A percentile compares a stretch with the other conserved stretches of the same genome.
Evolutionary conservation across 192 early-diverging fungal species (phyloP).

Genomic region (Piromyces finnis): DNA sequence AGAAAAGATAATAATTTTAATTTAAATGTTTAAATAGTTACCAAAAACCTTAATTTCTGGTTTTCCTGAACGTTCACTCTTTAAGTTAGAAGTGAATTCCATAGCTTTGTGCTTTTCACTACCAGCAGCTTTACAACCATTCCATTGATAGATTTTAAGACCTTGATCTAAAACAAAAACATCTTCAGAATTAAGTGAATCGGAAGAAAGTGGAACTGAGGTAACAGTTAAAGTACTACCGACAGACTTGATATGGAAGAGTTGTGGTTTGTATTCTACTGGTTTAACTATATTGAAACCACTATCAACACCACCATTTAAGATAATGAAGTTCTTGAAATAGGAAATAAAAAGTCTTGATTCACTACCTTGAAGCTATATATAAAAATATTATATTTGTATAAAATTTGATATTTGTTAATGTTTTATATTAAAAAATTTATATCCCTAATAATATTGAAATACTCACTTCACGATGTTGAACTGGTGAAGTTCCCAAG

Average conservation of each 20-base stretch:
- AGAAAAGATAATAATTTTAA: too few relatives aligned
- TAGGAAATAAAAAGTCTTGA: constrained; percentile 45
- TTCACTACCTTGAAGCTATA: constrained; percentile 42
- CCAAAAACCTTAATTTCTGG: constrained; percentile 43
- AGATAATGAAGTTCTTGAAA: constrained; percentile 33
- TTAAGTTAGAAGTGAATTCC: constrained; percentile 35
- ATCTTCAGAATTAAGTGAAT: constrained; percentile 44
- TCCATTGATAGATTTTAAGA: constrained; percentile 47
- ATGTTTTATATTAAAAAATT: too few relatives aligned
- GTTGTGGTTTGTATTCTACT: not conserved
- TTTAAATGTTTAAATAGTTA: too few relatives aligned
- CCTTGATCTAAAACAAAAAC: constrained; percentile 61
- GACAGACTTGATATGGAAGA: constrained; percentile 1
- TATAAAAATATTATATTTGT: too few relatives aligned
- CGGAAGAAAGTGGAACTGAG: constrained; percentile 18
- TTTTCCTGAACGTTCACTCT: constrained; percentile 36
- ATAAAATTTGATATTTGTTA: too few relatives aligned
- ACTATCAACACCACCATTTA: constrained; percentile 45
- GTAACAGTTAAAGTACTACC: not conserved
- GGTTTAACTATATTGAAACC: constrained; percentile 52
- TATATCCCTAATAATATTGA: not conserved
- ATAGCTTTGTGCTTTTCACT: constrained; percentile 53
- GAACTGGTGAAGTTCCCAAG: constrained; percentile 41
- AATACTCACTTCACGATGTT: constrained; percentile 46
- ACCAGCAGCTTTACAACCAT: constrained; percentile 37